Percentiles rank a stretch among this genome's conserved stretches.
Evolutionary conservation across 495 filamentous ascomycete genomes (phyloP).

Genomic region (Neurospora sp.): DNA sequence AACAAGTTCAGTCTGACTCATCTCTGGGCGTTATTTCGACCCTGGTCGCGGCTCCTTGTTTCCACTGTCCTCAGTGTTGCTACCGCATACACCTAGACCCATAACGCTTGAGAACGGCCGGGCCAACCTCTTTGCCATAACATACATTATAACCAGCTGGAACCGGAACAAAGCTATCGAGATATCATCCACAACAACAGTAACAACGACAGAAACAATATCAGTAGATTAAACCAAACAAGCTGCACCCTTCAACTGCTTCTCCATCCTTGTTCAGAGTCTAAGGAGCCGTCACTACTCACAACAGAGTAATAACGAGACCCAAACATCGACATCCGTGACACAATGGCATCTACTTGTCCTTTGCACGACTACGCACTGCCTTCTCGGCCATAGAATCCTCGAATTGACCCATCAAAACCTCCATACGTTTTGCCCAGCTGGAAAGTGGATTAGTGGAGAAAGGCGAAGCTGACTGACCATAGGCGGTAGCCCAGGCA

Average conservation of each 20-base stretch:
- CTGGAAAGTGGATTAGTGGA: too few relatives aligned
- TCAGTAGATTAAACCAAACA: background rate
- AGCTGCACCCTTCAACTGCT: background rate
- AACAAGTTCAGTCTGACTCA: too few relatives aligned
- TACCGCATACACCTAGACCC: background rate
- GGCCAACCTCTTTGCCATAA: background rate
- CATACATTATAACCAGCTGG: background rate
- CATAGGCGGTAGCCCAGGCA: background rate
- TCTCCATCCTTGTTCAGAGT: background rate
- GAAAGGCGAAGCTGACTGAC: background rate
- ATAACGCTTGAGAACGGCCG: background rate
- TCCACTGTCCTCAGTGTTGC: background rate
- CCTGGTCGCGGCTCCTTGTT: background rate
- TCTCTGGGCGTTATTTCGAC: too few relatives aligned
- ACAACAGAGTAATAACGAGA: background rate
- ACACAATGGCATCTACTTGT: background rate
- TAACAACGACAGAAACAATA: background rate
- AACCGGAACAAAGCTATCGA: background rate
- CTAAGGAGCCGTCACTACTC: background rate
- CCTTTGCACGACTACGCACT: too few relatives aligned
- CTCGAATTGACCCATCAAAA: too few relatives aligned
- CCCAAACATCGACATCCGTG: background rate
- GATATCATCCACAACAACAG: background rate
- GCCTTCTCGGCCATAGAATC: too few relatives aligned
- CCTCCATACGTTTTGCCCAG: too few relatives aligned